phyloP scores from a whole-genome alignment of 495 filamentous ascomycete genomes.

The Aspergillus leporis region DNA sequence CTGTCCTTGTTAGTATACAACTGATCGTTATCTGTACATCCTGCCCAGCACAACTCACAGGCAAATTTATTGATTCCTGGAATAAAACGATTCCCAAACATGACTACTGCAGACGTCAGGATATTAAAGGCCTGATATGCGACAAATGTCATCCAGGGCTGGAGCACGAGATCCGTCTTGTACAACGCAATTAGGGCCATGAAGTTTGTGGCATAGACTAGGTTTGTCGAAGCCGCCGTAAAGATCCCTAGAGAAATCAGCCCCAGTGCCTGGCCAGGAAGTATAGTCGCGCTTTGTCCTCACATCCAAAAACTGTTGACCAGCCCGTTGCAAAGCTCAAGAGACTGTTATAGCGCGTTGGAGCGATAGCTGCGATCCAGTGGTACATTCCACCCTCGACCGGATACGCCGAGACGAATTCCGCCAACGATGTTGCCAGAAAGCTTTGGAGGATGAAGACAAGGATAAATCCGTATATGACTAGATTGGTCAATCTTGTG shows the following conservation, averaged over 20 bases:
- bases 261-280: neutral
- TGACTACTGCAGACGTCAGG: constrained; percentile 29
- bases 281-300: neutral
- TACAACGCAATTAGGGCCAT: constrained; percentile 40
- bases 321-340: constrained; percentile 43
- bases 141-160: constrained; percentile 43
- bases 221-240: constrained; percentile 42
- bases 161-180: constrained; percentile 31
- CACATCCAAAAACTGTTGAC: constrained; percentile 44
- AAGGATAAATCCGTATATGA: constrained; percentile 46
- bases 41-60: constrained; percentile 16
- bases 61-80: constrained; percentile 41
- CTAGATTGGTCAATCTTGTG: constrained; percentile 15
- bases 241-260: constrained; percentile 34
- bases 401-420: constrained; percentile 55
- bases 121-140: constrained; percentile 38
- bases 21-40: neutral
- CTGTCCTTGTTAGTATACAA: constrained; percentile 8
- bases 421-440: constrained; percentile 52
- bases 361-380: constrained; percentile 56
- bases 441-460: constrained; percentile 52
- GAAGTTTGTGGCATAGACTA: constrained; percentile 37
- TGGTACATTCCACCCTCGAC: constrained; percentile 55
- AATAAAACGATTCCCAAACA: constrained; percentile 41
- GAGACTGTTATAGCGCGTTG: constrained; percentile 37